Conservation (phyloP, 306 rosid genomes). For the Dicorynia guianensis region DNA sequence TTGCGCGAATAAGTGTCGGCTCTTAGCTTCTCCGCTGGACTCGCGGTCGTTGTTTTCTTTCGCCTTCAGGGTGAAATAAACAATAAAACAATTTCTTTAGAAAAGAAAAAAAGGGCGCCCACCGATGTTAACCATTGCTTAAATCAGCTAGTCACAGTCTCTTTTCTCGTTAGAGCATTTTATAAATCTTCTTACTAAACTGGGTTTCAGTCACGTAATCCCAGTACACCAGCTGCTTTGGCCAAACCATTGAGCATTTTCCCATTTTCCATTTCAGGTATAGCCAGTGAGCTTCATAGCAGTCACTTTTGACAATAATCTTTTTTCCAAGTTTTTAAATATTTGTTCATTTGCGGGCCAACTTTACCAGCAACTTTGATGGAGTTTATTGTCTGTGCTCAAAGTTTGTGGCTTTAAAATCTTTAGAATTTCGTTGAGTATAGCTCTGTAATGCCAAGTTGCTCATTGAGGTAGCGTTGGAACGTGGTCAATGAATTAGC, state of each 20-base stretch:
- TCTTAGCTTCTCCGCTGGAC: conserved; percentile 55
- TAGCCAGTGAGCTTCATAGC: conserved; percentile 6
- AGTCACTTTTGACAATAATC: not conserved
- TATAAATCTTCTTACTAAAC: conserved; percentile 18
- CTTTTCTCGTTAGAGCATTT: conserved; percentile 9
- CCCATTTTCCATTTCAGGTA: conserved; percentile 43
- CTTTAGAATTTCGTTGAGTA: not conserved
- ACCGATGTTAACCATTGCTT: conserved; percentile 30
- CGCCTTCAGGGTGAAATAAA: not conserved
- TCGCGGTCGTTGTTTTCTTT: conserved; percentile 19
- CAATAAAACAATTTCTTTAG: conserved; percentile 24
- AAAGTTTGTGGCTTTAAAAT: conserved; percentile 14
- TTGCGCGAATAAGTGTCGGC: conserved; percentile 60
- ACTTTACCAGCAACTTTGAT: not conserved
- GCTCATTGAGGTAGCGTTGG: not conserved
- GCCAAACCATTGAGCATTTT: conserved; percentile 11
- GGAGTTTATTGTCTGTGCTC: conserved; percentile 14
- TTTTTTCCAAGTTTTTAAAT: not conserved
- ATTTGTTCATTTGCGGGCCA: conserved; percentile 24
- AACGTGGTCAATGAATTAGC: conserved; percentile 30
- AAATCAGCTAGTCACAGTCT: conserved; percentile 34
- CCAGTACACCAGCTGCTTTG: not conserved
- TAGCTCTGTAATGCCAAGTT: not conserved
- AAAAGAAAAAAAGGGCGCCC: not conserved
- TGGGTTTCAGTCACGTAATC: conserved; percentile 23